phyloP scores from a whole-genome alignment of 176 grass and related monocot species.

The Triticum monococcum region DNA sequence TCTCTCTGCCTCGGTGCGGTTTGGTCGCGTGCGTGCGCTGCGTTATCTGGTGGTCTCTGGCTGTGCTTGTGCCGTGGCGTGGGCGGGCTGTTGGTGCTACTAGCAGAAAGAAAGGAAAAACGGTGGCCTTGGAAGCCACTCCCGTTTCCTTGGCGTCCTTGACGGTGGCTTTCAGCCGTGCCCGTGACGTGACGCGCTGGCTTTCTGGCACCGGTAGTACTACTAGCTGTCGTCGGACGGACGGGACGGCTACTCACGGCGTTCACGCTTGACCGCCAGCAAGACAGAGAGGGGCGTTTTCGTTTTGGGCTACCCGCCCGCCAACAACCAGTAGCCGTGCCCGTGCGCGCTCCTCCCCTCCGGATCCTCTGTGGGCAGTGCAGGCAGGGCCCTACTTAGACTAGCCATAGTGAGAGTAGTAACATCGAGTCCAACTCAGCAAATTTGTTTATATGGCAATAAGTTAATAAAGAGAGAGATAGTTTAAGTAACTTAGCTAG shows the following conservation, averaged over 20 bases:
- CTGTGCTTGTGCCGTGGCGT: not conserved
- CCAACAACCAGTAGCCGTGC: conserved; percentile 20
- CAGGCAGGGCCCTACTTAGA: not conserved
- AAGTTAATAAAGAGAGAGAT: too few relatives aligned
- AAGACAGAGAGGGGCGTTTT: not conserved
- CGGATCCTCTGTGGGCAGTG: conserved; percentile 20
- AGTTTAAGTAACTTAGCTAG: too few relatives aligned
- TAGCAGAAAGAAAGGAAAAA: not conserved
- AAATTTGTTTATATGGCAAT: too few relatives aligned
- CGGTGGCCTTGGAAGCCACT: conserved; percentile 41
- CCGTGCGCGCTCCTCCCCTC: not conserved
- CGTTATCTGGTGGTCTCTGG: conserved; percentile 51
- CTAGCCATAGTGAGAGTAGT: too few relatives aligned
- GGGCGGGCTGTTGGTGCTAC: not conserved
- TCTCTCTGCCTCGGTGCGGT: not conserved
- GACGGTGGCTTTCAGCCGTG: not conserved
- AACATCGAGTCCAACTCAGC: too few relatives aligned
- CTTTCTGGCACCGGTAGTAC: not conserved
- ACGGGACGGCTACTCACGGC: conserved; percentile 7
- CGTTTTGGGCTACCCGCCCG: not conserved
- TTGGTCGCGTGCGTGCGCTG: not conserved
- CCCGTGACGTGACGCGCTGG: not conserved
- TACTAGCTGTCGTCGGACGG: not conserved
- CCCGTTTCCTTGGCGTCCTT: conserved; percentile 31
- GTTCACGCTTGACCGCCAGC: not conserved